phyloP scores from a whole-genome alignment of 1,284 basidiomycete genomes.

The Cyathus olla region DNA sequence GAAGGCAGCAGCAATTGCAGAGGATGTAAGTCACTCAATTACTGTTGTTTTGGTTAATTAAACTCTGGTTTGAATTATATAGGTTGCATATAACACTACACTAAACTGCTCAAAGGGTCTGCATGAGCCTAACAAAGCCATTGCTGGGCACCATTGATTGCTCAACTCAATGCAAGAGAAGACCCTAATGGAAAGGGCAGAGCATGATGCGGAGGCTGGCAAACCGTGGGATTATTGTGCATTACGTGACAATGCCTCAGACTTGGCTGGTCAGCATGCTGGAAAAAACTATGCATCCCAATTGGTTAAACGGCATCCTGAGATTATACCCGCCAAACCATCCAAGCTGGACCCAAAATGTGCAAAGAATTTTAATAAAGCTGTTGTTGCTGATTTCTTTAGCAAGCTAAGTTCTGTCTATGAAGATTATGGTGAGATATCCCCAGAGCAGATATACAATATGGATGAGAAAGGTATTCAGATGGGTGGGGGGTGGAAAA shows the following conservation, averaged over 20 bases:
- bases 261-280: not conserved
- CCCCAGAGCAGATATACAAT: conserved; percentile 27
- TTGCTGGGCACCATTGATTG: not conserved
- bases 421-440: conserved; percentile 10
- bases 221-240: conserved; percentile 6
- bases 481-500: conserved; percentile 24
- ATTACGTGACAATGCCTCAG: not conserved
- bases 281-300: not conserved
- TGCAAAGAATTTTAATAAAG: conserved; percentile 18
- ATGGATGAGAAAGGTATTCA: conserved; percentile 35
- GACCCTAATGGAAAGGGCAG: not conserved
- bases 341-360: conserved; percentile 16
- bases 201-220: conserved; percentile 1
- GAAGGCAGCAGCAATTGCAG: too few relatives aligned
- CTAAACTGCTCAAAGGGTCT: too few relatives aligned
- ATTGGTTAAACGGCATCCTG: not conserved
- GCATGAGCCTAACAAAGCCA: too few relatives aligned
- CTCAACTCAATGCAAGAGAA: not conserved
- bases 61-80: too few relatives aligned
- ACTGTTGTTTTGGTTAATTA: too few relatives aligned
- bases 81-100: too few relatives aligned
- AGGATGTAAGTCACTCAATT: too few relatives aligned
- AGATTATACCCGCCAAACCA: conserved; percentile 2
- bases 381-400: conserved; percentile 11
- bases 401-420: conserved; percentile 6